Evolutionary conservation across 2,329 filamentous ascomycete genomes (phyloP), one percentile per base, ranked within the genome.

Genomic region (Cytospora paraplurivora): DNA sequence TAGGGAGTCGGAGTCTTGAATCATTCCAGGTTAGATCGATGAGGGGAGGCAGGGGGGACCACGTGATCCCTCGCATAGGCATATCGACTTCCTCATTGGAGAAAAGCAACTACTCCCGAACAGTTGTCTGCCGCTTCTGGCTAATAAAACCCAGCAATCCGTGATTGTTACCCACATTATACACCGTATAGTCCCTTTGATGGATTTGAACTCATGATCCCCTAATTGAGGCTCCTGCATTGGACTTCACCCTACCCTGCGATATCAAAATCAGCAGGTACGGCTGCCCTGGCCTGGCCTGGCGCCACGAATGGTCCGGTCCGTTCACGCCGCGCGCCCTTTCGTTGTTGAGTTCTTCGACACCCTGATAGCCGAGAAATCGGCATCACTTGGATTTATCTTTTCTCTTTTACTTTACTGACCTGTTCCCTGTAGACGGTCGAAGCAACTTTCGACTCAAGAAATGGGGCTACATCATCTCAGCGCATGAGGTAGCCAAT

Each of bases 241-340:
- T 27, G 38, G 62, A 38, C 32, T 57, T 51, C 52, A 60, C 54
- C 38, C 32, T 59, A 47, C 41, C 27, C 59, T 58, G 47, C 49
- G 55, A 34, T 13, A 35, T 60, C 35, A 33, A 55, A 64, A 56
- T 56, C 56, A 64, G 64, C 64, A 66, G 59, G 61, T 59, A 63
- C 57, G 64, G 62, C 56, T 27, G 27, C 27, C 27, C 21, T 44
- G 38, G 56, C 61, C 50, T 41, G 49, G 63, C 44, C 56, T 59
- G 58, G 62, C 64, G 57, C 64, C 59, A 60, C 50, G 35, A 33
- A 53, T 15, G 17, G 41, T 35, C 35, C 54, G 52, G 52, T 56
- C 53, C 49, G 52, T 41, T 51, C 59, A 52, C 19, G 50, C 50
- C 21, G 21, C 50, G 27, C 27, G 32, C 38, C 17, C 27, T 27